A percentile compares a stretch with the other conserved stretches of the same genome.
phyloP scores from a whole-genome alignment of 208 protist species.

The Trypanosoma vivax region DNA sequence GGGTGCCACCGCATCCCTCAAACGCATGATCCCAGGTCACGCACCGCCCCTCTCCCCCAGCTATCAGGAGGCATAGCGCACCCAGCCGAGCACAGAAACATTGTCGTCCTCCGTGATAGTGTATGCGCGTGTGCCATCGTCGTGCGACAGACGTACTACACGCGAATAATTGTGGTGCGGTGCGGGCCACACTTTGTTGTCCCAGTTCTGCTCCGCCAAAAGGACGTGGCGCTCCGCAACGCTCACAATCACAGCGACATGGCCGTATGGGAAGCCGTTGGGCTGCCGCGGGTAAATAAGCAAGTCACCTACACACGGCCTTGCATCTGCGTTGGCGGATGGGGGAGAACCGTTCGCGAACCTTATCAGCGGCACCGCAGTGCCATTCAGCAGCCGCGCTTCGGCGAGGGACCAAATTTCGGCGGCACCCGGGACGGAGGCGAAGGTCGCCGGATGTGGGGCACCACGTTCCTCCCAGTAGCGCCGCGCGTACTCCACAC shows the following conservation, averaged over 20 bases:
- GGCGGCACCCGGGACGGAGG: conserved; percentile 41
- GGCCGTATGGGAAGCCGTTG: conserved; percentile 48
- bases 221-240: conserved; percentile 32
- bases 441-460: conserved; percentile 49
- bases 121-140: conserved; percentile 6
- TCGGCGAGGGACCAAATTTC: conserved; percentile 59
- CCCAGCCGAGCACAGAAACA: conserved; percentile 26
- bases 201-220: conserved; percentile 86
- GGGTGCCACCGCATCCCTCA: no score
- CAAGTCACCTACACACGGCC: conserved; percentile 45
- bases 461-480: conserved; percentile 75
- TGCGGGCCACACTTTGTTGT: conserved; percentile 43
- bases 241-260: conserved; percentile 67
- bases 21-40: no score
- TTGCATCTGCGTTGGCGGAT: conserved; percentile 12
- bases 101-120: conserved; percentile 20
- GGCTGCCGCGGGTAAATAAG: conserved; percentile 59
- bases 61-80: no score
- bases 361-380: conserved; percentile 33
- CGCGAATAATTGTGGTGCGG: conserved; percentile 72
- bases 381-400: conserved; percentile 35
- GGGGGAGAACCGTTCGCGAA: conserved; percentile 24
- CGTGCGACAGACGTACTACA: conserved; percentile 6
- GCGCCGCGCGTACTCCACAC: conserved; percentile 80
- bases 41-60: no score